Conservation (phyloP, 2,329 filamentous ascomycete species). For the Trematosphaeria pertusa region DNA sequence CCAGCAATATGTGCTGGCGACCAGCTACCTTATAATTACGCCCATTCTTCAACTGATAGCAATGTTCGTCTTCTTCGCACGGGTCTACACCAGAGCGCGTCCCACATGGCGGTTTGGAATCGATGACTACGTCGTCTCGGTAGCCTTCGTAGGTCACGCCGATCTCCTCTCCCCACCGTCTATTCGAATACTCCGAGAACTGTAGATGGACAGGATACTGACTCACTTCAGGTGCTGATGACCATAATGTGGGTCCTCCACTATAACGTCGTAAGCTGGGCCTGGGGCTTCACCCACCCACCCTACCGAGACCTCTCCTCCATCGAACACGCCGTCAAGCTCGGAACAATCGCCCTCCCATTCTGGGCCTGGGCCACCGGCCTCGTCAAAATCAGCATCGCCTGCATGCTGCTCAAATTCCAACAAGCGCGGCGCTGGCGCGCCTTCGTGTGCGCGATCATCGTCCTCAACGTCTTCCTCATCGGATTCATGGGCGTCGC, state of each 20-base stretch:
- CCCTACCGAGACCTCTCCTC: slow-evolving; percentile 3
- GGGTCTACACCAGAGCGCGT: slow-evolving; percentile 19
- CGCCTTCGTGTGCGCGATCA: slow-evolving; percentile 16
- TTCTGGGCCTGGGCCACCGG: slow-evolving; percentile 25
- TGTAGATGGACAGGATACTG: background rate
- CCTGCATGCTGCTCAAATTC: slow-evolving; percentile 22
- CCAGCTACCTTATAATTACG: slow-evolving; percentile 10
- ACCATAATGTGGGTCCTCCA: slow-evolving; percentile 13
- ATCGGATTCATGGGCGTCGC: slow-evolving; percentile 14
- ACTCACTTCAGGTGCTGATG: slow-evolving; percentile 13
- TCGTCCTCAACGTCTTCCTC: slow-evolving; percentile 18
- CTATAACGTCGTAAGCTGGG: slow-evolving; percentile 11
- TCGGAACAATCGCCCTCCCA: slow-evolving; percentile 14
- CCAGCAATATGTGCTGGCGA: background rate
- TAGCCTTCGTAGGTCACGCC: slow-evolving; percentile 19
- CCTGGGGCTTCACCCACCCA: slow-evolving; percentile 1
- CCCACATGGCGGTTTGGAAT: slow-evolving; percentile 17
- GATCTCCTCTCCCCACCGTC: background rate
- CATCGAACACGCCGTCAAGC: slow-evolving; percentile 1
- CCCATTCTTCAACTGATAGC: slow-evolving; percentile 14
- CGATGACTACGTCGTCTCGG: slow-evolving; percentile 19
- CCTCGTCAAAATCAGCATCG: slow-evolving; percentile 25
- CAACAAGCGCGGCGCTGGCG: slow-evolving; percentile 13
- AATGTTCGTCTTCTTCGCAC: slow-evolving; percentile 13
- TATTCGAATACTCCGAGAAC: background rate